Evolutionary conservation across 1,139 yeast species (phyloP), one percentile per base, ranked within the genome.

Genomic region (Yamadazyma sp.): DNA sequence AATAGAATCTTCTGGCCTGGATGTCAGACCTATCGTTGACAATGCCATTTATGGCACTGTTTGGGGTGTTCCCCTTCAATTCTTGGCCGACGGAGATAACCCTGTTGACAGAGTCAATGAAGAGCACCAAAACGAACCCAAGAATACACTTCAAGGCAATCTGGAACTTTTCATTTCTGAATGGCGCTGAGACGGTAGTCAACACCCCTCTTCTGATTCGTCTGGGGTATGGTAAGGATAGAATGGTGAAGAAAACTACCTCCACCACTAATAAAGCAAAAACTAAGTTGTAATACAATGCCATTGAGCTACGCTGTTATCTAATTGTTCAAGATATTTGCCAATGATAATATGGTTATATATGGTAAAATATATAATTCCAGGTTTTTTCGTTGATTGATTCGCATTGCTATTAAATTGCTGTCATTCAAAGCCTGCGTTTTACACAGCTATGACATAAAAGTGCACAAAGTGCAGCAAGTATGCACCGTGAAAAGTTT

Each of bases 1-100:
- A 88, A 58, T 91, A 89, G 64, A 94, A 94, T 58, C 91, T 77
- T 63, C 97, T 80, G 17, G 97, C 91, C 61, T 85, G 94, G 46
- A 84, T 72, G 53, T 88, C 96, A 7, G 88, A 68, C 42, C 95
- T 73, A 53, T 86, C 91, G 47, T 66, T 69, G 44, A 72, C 45
- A 20, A 66, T 47, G 1, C 63, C 62, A 17, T 45, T 43, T 34
- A 53, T 50, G 12, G 45, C 41, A 41, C 61, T 55, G 4, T 58
- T 47, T 5, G 18, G 12, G 14, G 17, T 15, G 15, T 50, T 37
- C 11, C 63, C 60, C 38, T 61, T 64, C 56, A 83, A 64, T 55
- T 89, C 96, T 17, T 70, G 64, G 44, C 82, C 79, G 29, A 88
- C 89, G 17, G 83, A 69, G 59, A 75, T 76, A 26, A 88, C 94